Base-by-base conservation (phyloP, 2,329 filamentous ascomycete species). In the Emericellopsis cladophorae region DNA sequence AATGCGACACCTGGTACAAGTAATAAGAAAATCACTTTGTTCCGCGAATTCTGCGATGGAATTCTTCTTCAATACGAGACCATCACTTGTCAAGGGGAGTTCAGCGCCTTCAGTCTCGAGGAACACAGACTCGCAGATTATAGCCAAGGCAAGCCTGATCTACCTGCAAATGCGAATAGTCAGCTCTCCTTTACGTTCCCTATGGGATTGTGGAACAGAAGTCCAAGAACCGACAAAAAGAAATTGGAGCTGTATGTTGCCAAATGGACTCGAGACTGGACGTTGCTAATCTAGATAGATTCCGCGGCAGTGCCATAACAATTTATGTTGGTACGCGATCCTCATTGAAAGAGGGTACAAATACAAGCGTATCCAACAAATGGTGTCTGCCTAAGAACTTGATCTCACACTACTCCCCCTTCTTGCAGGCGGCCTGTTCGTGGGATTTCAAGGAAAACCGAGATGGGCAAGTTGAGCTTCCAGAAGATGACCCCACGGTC, bases 341-440 rank as follows among this genome's bases (percentile, higher is more conserved):
- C 33, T 35, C 21, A 15, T 35, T 15, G 15, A 35, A 11, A 9
- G 21, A 35, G n/a, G 9, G 21, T 35, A 35, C 33, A 11, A 10
- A 11, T 9, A 10, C 9, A 15, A 15, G 33, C 33, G 10, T 35
- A 55, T 57, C 29, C 15, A 16, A 39, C 29, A 39, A n/a, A 16
- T 39, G 29, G 22, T 39, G 4, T 39, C 37, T 39, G 31, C 29
- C 14, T 9, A 31, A 29, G 6, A 29, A 39, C 3, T 33, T 31
- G 29, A 32, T 39, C 18, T 8, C 15, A 29, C 16, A 39, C n/a
- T 31, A 31, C 9, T 29, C 21, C 2, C 23, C 23, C 16, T 31
- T 33, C 23, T 32, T 18, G 14, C 15, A 39, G 18, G 29, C 29
- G 4, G 29, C 23, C 26, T 39, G 23, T 21, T 39, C 7, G 4